Conservation (phyloP, 2,329 filamentous ascomycete species). For the Aspergillus awamori region DNA sequence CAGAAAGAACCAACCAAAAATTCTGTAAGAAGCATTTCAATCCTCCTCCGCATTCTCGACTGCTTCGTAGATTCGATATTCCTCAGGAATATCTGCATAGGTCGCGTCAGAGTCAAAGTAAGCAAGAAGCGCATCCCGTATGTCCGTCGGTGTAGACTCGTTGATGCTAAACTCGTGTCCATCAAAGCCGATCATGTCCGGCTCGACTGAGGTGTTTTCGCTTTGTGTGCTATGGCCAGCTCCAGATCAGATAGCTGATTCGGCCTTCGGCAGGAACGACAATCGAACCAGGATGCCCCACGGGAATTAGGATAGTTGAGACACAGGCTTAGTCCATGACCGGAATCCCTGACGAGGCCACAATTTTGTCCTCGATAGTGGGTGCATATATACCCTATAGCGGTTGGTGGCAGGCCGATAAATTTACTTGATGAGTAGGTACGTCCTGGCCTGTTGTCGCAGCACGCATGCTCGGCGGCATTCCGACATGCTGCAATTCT, state of each 20-base stretch:
- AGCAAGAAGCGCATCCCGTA: background rate
- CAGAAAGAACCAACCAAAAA: no score
- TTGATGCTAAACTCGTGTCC: background rate
- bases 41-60: no score
- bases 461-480: no score
- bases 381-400: no score
- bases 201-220: background rate
- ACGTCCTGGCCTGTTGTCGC: no score
- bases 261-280: background rate
- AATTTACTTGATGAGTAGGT: background rate
- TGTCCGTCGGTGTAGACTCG: background rate
- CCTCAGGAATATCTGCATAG: background rate
- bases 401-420: background rate
- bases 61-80: no score
- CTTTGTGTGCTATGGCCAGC: no score
- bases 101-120: background rate
- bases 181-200: background rate
- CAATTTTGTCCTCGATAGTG: background rate
- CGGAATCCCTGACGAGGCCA: background rate
- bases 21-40: no score
- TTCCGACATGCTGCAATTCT: no score
- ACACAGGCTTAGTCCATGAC: background rate
- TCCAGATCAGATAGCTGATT: background rate
- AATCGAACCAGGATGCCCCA: background rate
- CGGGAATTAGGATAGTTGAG: background rate